Base-by-base conservation (phyloP, 2,329 filamentous ascomycete species). In the Claviceps cyperi region DNA sequence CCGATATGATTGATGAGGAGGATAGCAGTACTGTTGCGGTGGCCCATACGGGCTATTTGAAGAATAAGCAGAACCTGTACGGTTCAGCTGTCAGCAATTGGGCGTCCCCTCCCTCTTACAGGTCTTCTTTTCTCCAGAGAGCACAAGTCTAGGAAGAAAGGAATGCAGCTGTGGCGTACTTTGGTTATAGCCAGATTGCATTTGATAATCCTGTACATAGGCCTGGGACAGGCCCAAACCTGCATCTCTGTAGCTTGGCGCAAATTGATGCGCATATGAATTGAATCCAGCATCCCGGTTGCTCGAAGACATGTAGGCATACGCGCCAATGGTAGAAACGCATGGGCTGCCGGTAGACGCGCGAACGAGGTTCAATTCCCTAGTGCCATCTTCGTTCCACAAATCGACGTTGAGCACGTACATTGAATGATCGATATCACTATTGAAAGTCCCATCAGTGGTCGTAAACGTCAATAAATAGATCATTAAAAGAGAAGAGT, bases 251-350 rank as follows among this genome's bases (percentile, higher is more conserved):
- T 59, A 66, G 14, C 67, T 62, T 6, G 67, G 63, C 24, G 68
- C 56, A 19, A 68, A 61, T 51, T 65, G 64, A 21, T 66, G 63
- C 15, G 63, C 56, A 47, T 66, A 66, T 5, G 59, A 53, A 15
- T 56, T 43, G 22, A 57, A 53, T 2, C 55, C 53, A 9, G 58
- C 50, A 39, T 66, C 64, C 35, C 63, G 55, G 60, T 64, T 50
- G 66, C 72, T 51, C 74, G 78, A 40, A 3, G 59, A 51, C 15
- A 61, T 80, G 61, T 86, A 95, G 1, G 87, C 87, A 6, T 84
- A 85, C 4, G 84, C 83, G 8, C 84, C 85, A 8, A 86, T 86
- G 4, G 85, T 84, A 2, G 83, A 86, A 59, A 94, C 94, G 14
- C 86, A 88, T 1, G 87, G 86, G 3, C 75, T 75, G 24, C 77